Evolutionary conservation across 495 filamentous ascomycete species (phyloP), one percentile per base, ranked within the genome.

Genomic region (Astrocystis sublimbata): DNA sequence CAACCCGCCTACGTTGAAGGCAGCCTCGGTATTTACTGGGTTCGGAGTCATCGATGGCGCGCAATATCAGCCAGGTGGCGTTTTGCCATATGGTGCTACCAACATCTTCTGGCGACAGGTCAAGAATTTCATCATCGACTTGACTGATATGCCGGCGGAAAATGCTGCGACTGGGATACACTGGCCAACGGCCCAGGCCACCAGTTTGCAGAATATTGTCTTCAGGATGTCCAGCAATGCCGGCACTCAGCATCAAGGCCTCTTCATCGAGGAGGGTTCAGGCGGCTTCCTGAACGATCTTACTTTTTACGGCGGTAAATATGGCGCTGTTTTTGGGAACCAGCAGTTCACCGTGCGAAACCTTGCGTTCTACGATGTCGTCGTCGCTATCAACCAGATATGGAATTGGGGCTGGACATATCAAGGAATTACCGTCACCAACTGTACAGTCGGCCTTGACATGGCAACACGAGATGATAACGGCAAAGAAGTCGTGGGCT

Each of bases 331-430:
- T 17, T 67, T 92, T 47, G 89, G 90, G 53, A 92, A 89, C 67
- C 91, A 93, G 76, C 91, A 93, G 72, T 94, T 89, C 64, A 92
- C 90, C 12, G 85, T 88, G 71, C 83, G 88, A 40, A 91, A 92
- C 67, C 64, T 94, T 38, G 81, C 75, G 0, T 86, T 93, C 70
- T 73, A 72, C 65, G 81, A 85, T 64, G 83, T 81, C 36, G 61
- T 74, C 28, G 83, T 81, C 28, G 84, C 81, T 52, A 76, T 89
- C 57, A 75, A 66, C 46, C 77, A 81, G 63, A 52, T 75, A 3
- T 84, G 77, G 78, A 72, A 76, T 43, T 85, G 82, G 81, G 78
- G 78, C 0, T 84, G 75, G 81, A 89, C 86, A 33, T 88, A 93
- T 74, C 88, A 92, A 74, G 88, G 85, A 56, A 79, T 88, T 63